Evolutionary conservation across 148 eudicot genomes (phyloP).

Genomic region (Arctostaphylos glauca): DNA sequence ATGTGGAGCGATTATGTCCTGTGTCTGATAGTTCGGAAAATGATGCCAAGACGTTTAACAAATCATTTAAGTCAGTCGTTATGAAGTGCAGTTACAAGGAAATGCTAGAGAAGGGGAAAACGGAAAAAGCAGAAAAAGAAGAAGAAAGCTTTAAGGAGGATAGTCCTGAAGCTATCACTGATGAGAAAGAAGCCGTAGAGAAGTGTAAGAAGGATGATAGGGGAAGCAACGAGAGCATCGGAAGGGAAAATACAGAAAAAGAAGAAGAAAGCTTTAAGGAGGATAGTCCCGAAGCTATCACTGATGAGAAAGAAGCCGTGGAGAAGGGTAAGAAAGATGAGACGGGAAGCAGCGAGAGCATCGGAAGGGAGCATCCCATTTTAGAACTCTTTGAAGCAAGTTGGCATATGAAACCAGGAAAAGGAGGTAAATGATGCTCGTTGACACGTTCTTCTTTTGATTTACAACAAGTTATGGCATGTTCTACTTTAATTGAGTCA

Average conservation of each 20-base stretch:
- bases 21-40: background rate
- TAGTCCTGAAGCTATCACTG: background rate
- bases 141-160: background rate
- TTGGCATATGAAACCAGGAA: slow-evolving; percentile 35
- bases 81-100: background rate
- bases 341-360: background rate
- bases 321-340: background rate
- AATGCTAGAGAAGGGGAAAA: background rate
- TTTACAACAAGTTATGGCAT: background rate
- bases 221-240: background rate
- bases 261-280: background rate
- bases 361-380: slow-evolving; percentile 25
- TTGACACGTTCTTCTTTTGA: slow-evolving; percentile 26
- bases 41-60: background rate
- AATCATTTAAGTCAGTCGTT: background rate
- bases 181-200: background rate
- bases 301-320: background rate
- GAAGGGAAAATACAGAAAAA: background rate
- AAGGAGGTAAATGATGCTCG: background rate
- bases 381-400: slow-evolving; percentile 35
- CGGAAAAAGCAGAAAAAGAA: background rate
- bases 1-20: background rate
- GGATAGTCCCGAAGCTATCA: background rate
- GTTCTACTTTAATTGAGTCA: too few relatives aligned
- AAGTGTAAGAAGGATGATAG: background rate